Conservation (phyloP, 768 basidiomycete species). For the Suillus bovinus region DNA sequence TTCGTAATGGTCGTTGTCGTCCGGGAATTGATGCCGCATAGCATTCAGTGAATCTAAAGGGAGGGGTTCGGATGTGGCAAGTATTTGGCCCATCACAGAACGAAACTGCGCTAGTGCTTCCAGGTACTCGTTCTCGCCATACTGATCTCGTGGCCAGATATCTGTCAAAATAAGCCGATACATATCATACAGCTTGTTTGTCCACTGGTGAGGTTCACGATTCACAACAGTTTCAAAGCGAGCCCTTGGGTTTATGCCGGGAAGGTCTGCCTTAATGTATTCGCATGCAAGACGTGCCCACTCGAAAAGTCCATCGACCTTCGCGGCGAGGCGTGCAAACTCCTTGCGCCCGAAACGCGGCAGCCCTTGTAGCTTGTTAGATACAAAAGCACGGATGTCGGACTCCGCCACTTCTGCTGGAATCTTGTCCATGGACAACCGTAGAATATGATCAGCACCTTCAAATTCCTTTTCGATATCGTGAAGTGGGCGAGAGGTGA, state of each 20-base stretch:
- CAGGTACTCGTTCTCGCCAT: background rate
- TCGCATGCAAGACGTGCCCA: conserved; percentile 11
- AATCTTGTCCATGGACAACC: background rate
- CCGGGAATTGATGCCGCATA: background rate
- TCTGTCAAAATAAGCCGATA: background rate
- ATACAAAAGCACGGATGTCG: background rate
- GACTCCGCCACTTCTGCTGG: background rate
- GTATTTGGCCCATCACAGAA: conserved; percentile 9
- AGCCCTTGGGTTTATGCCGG: background rate
- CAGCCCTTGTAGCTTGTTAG: background rate
- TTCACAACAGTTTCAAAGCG: background rate
- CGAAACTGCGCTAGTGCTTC: background rate
- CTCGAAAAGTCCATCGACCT: conserved; percentile 4
- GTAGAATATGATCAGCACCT: background rate
- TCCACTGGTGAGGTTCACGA: background rate
- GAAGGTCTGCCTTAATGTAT: background rate
- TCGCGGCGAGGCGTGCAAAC: background rate
- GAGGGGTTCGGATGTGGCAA: background rate
- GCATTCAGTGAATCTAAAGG: background rate
- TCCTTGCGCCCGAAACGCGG: background rate
- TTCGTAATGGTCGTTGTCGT: too few relatives aligned
- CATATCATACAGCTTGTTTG: background rate
- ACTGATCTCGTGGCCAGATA: background rate
- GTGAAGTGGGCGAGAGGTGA: conserved; percentile 12
- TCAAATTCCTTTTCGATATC: background rate